phyloP scores from a whole-genome alignment of 1,284 basidiomycete genomes.

The Exobasidium rhododendri region DNA sequence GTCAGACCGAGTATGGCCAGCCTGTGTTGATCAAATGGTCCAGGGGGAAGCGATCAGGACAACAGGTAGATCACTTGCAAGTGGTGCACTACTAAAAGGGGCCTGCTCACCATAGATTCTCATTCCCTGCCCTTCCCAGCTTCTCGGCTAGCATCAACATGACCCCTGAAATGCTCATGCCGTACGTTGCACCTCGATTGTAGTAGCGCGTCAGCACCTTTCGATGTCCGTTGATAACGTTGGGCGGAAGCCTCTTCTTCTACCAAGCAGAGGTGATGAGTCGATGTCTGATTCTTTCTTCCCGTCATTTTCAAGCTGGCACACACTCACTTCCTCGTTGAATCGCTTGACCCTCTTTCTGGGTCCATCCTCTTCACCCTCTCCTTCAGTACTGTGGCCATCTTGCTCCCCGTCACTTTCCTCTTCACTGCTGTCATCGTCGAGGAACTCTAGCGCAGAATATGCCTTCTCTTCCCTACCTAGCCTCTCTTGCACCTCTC shows the following conservation, averaged over 20 bases:
- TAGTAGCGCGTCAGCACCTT: constrained; percentile 64
- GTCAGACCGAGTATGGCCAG: constrained; percentile 90
- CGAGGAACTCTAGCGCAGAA: constrained; percentile 52
- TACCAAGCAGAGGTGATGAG: too few species aligned
- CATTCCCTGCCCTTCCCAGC: constrained; percentile 85
- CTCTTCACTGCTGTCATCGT: constrained; percentile 65
- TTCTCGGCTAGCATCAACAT: constrained; percentile 85
- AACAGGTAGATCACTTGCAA: not conserved
- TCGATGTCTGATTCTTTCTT: not conserved
- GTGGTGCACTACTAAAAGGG: too few species aligned
- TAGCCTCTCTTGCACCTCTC: constrained; percentile 36
- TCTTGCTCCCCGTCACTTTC: constrained; percentile 40
- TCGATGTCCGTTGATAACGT: constrained; percentile 30
- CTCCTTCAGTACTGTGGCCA: constrained; percentile 18
- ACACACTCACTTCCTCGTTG: constrained; percentile 2
- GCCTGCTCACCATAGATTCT: constrained; percentile 74
- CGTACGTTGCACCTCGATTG: constrained; percentile 76
- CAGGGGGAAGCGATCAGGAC: not conserved
- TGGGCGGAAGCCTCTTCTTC: constrained; percentile 7
- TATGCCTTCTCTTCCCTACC: constrained; percentile 42
- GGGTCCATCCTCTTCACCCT: constrained; percentile 9
- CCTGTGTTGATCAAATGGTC: constrained; percentile 59
- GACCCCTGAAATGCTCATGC: constrained; percentile 82
- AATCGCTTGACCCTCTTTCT: constrained; percentile 1
- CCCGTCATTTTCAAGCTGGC: constrained; percentile 2